Conservation (phyloP, 2,329 filamentous ascomycete species). For the Aspergillus sp. region DNA sequence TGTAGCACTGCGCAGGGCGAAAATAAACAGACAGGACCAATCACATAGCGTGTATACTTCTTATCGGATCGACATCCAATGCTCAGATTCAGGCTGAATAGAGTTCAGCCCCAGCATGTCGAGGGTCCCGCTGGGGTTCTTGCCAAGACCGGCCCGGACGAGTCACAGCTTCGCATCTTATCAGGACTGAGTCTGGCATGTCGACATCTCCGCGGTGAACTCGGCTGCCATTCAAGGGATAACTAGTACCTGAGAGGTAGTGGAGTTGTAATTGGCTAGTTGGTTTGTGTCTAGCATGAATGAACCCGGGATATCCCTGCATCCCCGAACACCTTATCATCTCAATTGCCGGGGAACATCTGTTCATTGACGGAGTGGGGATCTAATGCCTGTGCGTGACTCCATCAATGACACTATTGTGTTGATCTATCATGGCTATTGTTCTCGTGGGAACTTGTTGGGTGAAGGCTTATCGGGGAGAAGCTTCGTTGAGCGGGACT, state of each 20-base stretch:
- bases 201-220: not conserved
- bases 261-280: not conserved
- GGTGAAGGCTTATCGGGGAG: not conserved
- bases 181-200: not conserved
- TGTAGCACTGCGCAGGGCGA: not conserved
- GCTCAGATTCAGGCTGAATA: not conserved
- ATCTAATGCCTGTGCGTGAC: not conserved
- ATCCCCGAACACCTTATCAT: not conserved
- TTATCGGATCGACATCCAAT: not conserved
- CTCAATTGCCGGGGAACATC: not conserved
- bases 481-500: not conserved
- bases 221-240: not conserved
- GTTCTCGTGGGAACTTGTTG: not conserved
- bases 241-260: not conserved
- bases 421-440: not conserved
- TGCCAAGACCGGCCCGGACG: not conserved
- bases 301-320: no score
- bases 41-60: not conserved
- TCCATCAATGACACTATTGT: not conserved
- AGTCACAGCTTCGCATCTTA: not conserved
- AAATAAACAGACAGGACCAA: not conserved
- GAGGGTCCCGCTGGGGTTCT: not conserved
- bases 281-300: no score
- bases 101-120: not conserved
- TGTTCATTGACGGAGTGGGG: not conserved